Conservation (phyloP, 1,284 basidiomycete species). For the Exobasidium cylindrosporum region DNA sequence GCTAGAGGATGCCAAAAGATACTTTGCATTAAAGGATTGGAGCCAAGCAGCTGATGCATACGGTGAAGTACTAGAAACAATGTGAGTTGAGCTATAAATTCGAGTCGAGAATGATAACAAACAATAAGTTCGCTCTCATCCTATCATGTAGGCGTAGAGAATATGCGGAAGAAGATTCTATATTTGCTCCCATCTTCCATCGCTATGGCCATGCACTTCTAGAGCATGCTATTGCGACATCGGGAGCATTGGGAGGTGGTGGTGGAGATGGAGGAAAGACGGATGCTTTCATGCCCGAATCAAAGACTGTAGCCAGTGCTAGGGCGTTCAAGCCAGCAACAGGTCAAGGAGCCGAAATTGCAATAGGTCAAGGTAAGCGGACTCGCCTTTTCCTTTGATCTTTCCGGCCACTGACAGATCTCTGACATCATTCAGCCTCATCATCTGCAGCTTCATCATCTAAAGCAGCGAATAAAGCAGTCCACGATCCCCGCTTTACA, state of each 20-base stretch:
- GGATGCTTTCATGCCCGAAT: conserved; percentile 16
- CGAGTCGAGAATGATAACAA: too few species aligned
- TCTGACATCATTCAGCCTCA: neutral
- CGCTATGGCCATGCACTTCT: conserved; percentile 48
- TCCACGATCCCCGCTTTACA: conserved; percentile 35
- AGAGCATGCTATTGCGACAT: conserved; percentile 45
- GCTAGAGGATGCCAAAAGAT: conserved; percentile 43
- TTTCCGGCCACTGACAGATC: too few species aligned
- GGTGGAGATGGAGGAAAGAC: conserved; percentile 24
- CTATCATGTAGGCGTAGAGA: conserved; percentile 16
- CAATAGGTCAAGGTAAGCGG: neutral
- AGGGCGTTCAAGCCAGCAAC: neutral
- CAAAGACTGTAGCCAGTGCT: neutral
- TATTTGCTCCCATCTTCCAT: conserved; percentile 47
- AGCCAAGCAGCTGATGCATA: conserved; percentile 32
- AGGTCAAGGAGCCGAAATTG: neutral
- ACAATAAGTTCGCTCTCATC: neutral
- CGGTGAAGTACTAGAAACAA: conserved; percentile 37
- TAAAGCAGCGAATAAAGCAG: conserved; percentile 3
- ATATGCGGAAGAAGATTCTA: conserved; percentile 40
- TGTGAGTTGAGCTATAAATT: too few species aligned
- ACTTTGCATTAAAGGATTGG: conserved; percentile 46
- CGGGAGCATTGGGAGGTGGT: conserved; percentile 45
- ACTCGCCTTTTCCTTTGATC: neutral
- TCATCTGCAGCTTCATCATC: neutral